Base-by-base conservation (phyloP, 2,329 filamentous ascomycete species). In the Truncatella angustata region DNA sequence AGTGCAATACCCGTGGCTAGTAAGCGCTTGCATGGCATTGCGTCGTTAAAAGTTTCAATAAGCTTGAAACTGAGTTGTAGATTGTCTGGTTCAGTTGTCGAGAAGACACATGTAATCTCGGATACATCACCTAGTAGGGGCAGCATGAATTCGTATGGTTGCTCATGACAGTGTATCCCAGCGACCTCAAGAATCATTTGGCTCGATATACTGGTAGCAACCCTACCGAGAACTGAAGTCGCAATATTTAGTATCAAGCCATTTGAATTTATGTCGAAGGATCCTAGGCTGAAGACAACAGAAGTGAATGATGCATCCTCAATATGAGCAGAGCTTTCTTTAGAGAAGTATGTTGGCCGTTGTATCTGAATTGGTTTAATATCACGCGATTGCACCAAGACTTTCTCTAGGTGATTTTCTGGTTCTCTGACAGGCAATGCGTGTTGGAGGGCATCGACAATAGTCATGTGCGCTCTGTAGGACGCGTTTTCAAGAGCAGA, bases 401-500 rank as follows among this genome's bases (percentile, higher is more conserved):
- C 39, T 24, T 20, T 4, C 28, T 21, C 21, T 6, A 9, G 12
- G 20, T 30, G n/a, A 26, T n/a, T 21, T 14, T 23, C 30, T 16
- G 32, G 10, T 10, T 24, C 21, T 6, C 10, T 5, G 3, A 35
- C 30, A n/a, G 35, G 23, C 12, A 21, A 9, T 14, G 20, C 9
- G 10, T 32, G 4, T 24, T 52, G 21, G 4, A 54, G 37, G 26
- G 45, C 16, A 4, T 26, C 45, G 10, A 52, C 53, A 5, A 54
- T 45, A 14, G 37, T 6, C 49, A 50, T 54, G 16, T 54, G 49
- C 10, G 36, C 53, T 30, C 50, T 47, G 44, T 55, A 55, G 5
- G 50, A 35, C 11, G 53, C 53, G 23, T 52, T 45, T n/a, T 52
- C 53, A 23, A 52, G 36, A 26, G 53, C 46, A n/a, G 53, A 30